A percentile compares a stretch with the other conserved stretches of the same genome.
Conservation (phyloP, 192 early-diverging fungal genomes). For the Cladochytrium replicatum region DNA sequence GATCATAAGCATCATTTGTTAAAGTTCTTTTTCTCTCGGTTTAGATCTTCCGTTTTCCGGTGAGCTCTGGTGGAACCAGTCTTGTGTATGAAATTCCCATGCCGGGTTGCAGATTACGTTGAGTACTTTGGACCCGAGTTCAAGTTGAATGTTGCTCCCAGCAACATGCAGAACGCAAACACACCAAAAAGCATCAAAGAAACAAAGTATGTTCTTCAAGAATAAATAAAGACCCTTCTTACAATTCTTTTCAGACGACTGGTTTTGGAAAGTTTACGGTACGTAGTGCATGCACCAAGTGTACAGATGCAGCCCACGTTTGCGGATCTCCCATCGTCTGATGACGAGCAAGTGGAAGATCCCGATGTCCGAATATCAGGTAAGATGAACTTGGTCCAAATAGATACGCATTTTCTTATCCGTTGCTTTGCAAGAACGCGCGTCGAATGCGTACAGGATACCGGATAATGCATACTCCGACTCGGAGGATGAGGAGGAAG, state of each 20-base stretch:
- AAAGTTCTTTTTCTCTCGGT: too few species aligned
- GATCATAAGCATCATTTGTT: too few species aligned
- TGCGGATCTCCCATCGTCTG: too few species aligned
- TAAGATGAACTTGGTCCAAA: too few species aligned
- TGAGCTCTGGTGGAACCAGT: too few species aligned
- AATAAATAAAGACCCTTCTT: too few species aligned
- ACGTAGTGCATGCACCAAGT: slow-evolving; percentile 78
- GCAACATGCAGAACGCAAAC: slow-evolving; percentile 84
- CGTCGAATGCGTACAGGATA: slow-evolving; percentile 51
- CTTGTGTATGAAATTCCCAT: too few species aligned
- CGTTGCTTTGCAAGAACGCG: slow-evolving; percentile 38
- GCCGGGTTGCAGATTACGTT: slow-evolving; percentile 56
- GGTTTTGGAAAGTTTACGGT: slow-evolving; percentile 82
- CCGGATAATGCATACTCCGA: slow-evolving; percentile 67
- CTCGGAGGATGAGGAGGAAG: slow-evolving; percentile 74
- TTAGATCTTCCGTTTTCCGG: too few species aligned
- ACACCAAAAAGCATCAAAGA: slow-evolving; percentile 69
- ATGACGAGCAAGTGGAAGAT: too few species aligned
- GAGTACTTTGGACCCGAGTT: slow-evolving; percentile 53
- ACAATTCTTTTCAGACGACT: slow-evolving; percentile 13
- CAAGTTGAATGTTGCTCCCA: slow-evolving; percentile 55
- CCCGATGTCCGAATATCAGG: too few species aligned
- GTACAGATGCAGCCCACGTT: slow-evolving; percentile 83
- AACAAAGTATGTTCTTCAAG: slow-evolving; percentile 43
- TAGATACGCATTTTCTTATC: too few species aligned